phyloP scores from a whole-genome alignment of 1,284 basidiomycete genomes.

The Xerocomus nothofagi region DNA sequence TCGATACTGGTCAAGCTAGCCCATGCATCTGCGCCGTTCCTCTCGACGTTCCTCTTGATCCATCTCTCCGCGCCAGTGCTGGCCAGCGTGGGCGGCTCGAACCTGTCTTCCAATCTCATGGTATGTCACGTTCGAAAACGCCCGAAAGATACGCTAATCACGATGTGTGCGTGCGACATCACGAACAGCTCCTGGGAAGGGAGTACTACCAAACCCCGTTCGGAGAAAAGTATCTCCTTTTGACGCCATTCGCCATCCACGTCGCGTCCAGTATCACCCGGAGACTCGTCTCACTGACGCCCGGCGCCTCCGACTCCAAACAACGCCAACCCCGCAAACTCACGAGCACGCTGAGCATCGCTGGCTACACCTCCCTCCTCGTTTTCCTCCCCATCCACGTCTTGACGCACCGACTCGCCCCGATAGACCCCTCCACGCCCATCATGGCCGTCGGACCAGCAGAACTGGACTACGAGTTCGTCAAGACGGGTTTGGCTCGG shows the following conservation, averaged over 20 bases:
- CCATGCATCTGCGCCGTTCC: conserved; percentile 61
- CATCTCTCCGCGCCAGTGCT: conserved; percentile 69
- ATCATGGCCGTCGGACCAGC: conserved; percentile 62
- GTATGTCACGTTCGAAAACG: conserved; percentile 37
- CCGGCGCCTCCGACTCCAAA: conserved; percentile 31
- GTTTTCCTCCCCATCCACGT: conserved; percentile 64
- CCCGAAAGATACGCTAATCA: not conserved
- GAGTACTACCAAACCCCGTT: conserved; percentile 76
- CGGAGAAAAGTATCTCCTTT: conserved; percentile 62
- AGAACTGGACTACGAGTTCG: conserved; percentile 75
- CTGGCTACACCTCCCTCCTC: conserved; percentile 54
- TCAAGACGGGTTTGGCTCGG: conserved; percentile 58
- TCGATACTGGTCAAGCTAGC: conserved; percentile 44
- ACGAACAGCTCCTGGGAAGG: conserved; percentile 62
- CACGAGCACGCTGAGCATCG: conserved; percentile 48
- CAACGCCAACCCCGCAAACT: conserved; percentile 43
- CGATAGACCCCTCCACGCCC: conserved; percentile 42
- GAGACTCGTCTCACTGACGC: conserved; percentile 49
- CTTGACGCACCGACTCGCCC: conserved; percentile 54
- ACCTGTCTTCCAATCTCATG: conserved; percentile 66
- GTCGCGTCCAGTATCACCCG: conserved; percentile 54
- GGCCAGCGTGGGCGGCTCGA: conserved; percentile 67
- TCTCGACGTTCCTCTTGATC: conserved; percentile 60
- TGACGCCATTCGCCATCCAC: conserved; percentile 61
- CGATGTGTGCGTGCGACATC: not conserved